phyloP scores from a whole-genome alignment of 2,329 filamentous ascomycete genomes.

The Trichoderma breve region DNA sequence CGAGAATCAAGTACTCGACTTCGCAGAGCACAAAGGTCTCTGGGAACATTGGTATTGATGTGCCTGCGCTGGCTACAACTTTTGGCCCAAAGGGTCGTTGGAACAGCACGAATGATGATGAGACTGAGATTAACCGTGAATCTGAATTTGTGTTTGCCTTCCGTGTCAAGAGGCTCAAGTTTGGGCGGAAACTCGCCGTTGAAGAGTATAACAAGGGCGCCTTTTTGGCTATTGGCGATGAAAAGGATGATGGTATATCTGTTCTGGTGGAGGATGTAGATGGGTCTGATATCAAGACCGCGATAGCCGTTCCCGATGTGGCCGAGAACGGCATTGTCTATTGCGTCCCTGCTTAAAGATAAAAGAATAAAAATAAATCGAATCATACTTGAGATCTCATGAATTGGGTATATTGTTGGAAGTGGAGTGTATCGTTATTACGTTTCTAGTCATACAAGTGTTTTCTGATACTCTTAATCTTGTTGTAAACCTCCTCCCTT shows the following conservation, averaged over 20 bases:
- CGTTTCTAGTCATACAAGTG: slow-evolving; percentile 2
- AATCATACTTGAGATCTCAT: background rate
- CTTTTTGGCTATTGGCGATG: background rate
- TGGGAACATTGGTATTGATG: background rate
- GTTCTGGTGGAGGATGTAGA: background rate
- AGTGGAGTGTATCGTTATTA: background rate
- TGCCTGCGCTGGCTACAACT: background rate
- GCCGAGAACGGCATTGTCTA: background rate
- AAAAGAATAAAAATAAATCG: background rate
- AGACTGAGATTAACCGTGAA: background rate
- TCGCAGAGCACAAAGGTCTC: background rate
- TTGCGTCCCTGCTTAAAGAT: background rate
- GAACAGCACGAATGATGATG: background rate
- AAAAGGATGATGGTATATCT: background rate
- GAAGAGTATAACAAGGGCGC: slow-evolving; percentile 4
- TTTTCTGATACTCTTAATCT: background rate
- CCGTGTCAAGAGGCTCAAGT: background rate
- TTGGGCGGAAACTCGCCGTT: background rate
- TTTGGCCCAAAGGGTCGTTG: background rate
- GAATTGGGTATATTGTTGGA: background rate
- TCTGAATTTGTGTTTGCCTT: slow-evolving; percentile 5
- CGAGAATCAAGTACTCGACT: background rate
- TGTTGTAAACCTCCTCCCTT: background rate
- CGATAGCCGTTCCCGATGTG: background rate
- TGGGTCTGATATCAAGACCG: background rate